Conservation (phyloP, 768 basidiomycete species). For the Royoungia palumana region DNA sequence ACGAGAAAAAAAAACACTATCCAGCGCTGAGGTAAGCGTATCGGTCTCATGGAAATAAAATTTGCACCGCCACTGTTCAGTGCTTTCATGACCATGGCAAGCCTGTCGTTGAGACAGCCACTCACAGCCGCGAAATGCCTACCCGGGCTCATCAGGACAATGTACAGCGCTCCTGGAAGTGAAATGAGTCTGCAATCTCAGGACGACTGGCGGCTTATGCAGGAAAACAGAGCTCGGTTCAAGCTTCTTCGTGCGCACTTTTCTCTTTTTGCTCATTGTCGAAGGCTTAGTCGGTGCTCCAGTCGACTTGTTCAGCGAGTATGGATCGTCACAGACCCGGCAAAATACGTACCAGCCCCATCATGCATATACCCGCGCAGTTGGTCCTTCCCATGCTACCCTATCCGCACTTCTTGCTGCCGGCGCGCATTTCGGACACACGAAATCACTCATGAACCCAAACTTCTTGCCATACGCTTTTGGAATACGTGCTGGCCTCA, state of each 20-base stretch:
- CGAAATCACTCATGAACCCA: slow-evolving; percentile 78
- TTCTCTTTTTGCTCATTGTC: slow-evolving; percentile 5
- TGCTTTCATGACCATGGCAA: slow-evolving; percentile 24
- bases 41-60: slow-evolving; percentile 15
- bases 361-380: slow-evolving; percentile 62
- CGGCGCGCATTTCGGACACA: slow-evolving; percentile 93
- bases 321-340: slow-evolving; percentile 76
- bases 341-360: slow-evolving; percentile 72
- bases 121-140: slow-evolving; percentile 23
- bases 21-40: slow-evolving; percentile 54
- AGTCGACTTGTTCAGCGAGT: slow-evolving; percentile 62
- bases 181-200: slow-evolving; percentile 40
- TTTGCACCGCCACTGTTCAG: slow-evolving; percentile 31
- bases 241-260: slow-evolving; percentile 50
- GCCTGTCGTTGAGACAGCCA: slow-evolving; percentile 22
- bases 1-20: slow-evolving; percentile 37
- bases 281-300: slow-evolving; percentile 11
- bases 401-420: slow-evolving; percentile 88
- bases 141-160: slow-evolving; percentile 22
- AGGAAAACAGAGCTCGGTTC: slow-evolving; percentile 53
- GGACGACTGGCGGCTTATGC: slow-evolving; percentile 66
- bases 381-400: slow-evolving; percentile 59
- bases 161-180: slow-evolving; percentile 30
- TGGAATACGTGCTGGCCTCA: slow-evolving; percentile 84
- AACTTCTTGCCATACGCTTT: slow-evolving; percentile 92